Evolutionary conservation across 345 rosid genomes (phyloP).

Genomic region (Draba incana): DNA sequence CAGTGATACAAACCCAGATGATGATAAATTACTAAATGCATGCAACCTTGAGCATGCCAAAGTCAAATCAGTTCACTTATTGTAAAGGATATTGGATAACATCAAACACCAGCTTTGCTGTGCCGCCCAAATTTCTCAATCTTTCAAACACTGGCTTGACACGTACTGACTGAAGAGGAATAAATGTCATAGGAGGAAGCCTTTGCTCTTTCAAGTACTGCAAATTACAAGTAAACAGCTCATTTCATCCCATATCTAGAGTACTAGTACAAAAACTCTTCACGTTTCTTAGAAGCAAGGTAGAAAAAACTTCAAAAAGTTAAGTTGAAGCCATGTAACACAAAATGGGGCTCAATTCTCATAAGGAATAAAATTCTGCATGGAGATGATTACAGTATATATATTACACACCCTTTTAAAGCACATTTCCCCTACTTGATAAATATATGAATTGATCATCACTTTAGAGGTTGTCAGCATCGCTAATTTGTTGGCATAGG

Average conservation of each 20-base stretch:
- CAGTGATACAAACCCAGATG: constrained; percentile 23
- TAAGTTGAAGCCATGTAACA: constrained; percentile 12
- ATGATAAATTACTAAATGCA: constrained; percentile 17
- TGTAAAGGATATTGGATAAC: constrained; percentile 93
- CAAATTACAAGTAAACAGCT: constrained; percentile 37
- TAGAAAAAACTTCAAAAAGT: constrained; percentile 23
- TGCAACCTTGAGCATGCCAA: constrained; percentile 23
- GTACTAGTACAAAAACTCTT: constrained; percentile 13
- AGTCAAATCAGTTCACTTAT: constrained; percentile 25
- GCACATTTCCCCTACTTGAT: constrained; percentile 11
- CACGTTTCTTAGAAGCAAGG: constrained; percentile 9
- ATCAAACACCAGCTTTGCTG: constrained; percentile 83
- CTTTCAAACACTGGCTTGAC: constrained; percentile 85
- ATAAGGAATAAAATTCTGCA: constrained; percentile 3
- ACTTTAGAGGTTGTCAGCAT: constrained; percentile 23
- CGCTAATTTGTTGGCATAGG: constrained; percentile 23
- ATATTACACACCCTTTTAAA: constrained; percentile 17
- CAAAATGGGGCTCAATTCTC: constrained; percentile 5
- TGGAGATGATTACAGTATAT: constrained; percentile 25
- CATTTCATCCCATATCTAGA: constrained; percentile 23
- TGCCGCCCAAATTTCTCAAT: constrained; percentile 79
- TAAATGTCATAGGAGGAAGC: constrained; percentile 99
- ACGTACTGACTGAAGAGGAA: constrained; percentile 93
- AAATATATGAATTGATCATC: constrained; percentile 16
- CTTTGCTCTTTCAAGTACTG: constrained; percentile 98